phyloP scores from a whole-genome alignment of 1,139 yeast genomes.

The Blastobotrys illinoisensis region DNA sequence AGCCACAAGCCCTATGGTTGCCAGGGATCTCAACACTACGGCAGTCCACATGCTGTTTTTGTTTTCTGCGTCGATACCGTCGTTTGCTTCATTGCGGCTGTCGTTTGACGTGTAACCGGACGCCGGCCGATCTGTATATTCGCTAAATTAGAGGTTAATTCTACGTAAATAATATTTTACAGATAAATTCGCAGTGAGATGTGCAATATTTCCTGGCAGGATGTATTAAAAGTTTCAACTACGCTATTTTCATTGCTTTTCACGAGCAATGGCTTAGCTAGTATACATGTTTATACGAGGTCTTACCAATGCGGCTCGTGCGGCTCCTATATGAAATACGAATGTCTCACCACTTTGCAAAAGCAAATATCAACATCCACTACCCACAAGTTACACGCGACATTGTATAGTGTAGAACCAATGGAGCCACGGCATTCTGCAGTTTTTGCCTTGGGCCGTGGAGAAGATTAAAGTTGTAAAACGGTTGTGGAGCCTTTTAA shows the following conservation, averaged over 20 bases:
- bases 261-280: too few relatives aligned
- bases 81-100: background rate
- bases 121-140: background rate
- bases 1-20: constrained; percentile 6
- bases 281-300: too few relatives aligned
- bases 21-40: constrained; percentile 4
- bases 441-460: too few relatives aligned
- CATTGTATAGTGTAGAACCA: too few relatives aligned
- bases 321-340: background rate
- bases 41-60: background rate
- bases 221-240: too few relatives aligned
- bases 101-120: background rate
- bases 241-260: too few relatives aligned
- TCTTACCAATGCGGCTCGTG: background rate
- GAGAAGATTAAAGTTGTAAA: too few relatives aligned
- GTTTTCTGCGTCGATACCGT: background rate
- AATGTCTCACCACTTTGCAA: background rate
- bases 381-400: too few relatives aligned
- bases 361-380: background rate
- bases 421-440: too few relatives aligned
- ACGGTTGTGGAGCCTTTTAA: too few relatives aligned
- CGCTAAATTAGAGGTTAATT: background rate
- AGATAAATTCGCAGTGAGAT: too few relatives aligned
- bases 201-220: too few relatives aligned
- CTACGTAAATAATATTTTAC: background rate